Conservation (phyloP, 1,284 basidiomycete species). For the Trichosporon faecale region DNA sequence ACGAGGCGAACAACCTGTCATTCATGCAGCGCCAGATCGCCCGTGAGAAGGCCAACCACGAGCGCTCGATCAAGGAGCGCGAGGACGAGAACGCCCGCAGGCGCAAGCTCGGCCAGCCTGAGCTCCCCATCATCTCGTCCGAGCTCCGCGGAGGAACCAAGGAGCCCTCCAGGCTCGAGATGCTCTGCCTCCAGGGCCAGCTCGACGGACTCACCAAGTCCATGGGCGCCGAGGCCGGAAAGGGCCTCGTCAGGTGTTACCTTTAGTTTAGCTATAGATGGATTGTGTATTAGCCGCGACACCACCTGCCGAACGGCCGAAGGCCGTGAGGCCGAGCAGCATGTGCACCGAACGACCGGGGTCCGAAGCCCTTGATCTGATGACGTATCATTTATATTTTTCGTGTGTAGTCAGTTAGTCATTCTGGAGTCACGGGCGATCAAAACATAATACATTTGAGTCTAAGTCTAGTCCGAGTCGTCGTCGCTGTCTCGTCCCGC, state of each 20-base stretch:
- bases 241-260: constrained; percentile 51
- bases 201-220: constrained; percentile 78
- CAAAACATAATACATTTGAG: neutral
- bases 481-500: constrained; percentile 21
- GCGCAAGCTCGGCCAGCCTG: constrained; percentile 76
- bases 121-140: constrained; percentile 82
- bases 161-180: constrained; percentile 87
- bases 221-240: constrained; percentile 67
- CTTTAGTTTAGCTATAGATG: constrained; percentile 29
- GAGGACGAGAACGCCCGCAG: constrained; percentile 85
- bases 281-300: constrained; percentile 16
- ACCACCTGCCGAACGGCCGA: neutral
- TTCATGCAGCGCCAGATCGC: constrained; percentile 89
- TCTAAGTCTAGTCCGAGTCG: constrained; percentile 24
- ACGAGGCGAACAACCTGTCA: constrained; percentile 89
- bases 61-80: constrained; percentile 73
- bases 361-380: too few species aligned
- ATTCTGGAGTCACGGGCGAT: neutral
- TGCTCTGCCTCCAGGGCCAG: constrained; percentile 79
- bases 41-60: constrained; percentile 79
- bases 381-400: too few species aligned
- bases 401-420: too few species aligned
- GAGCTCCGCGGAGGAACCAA: constrained; percentile 78
- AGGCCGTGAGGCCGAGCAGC: too few species aligned
- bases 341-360: too few species aligned